Evolutionary conservation across 495 filamentous ascomycete species (phyloP), one percentile per base, ranked within the genome.

Genomic region (Xylaria bambusicola): DNA sequence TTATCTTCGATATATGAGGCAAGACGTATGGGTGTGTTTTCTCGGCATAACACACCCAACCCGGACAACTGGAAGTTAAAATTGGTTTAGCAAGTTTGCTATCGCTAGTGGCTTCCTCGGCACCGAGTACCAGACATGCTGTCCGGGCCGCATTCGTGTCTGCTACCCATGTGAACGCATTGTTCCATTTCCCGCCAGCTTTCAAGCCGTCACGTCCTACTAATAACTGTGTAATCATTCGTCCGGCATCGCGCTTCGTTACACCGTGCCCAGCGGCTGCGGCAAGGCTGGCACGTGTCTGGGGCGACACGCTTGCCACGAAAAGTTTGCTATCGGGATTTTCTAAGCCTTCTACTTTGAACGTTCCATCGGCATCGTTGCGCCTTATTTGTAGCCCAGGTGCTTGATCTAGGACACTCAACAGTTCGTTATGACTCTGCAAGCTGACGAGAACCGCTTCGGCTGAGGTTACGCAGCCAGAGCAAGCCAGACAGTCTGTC

Each of bases 1-100:
- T 98, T 31, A 98, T 79, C 13, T 84, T 84, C 38, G 92, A 97
- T 27, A 98, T 80, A 71, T 98, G 92, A 6, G 93, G 92, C 42
- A 98, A 81, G 41, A 97, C 84, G 64, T 95, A 86, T 0, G 94
- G 91, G 69, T 98, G 93, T 29, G 91, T 96, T 75, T 98, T 97
- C 66, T 98, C 94, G 47, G 93, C 92, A 71, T 98, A 98, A 75
- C 94, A 98, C 31, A 98, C 93, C 91, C 96, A 98, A 27, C 94
- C 94, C 0, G 94, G 94, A 70, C 94, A 98, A 10, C 91, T 90
- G 9, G 92, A 93, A 9, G 93, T 89, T 13, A 98, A 76, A 53
- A 97, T 88, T 0, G 93, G 95, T 40, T 82, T 84, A 47, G 84
- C 31, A 45, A 73, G 66, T 47, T 62, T 53, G 46, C 55, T 35